phyloP scores from a whole-genome alignment of 179 eudicot genomes.

The Silene noctiflora region DNA sequence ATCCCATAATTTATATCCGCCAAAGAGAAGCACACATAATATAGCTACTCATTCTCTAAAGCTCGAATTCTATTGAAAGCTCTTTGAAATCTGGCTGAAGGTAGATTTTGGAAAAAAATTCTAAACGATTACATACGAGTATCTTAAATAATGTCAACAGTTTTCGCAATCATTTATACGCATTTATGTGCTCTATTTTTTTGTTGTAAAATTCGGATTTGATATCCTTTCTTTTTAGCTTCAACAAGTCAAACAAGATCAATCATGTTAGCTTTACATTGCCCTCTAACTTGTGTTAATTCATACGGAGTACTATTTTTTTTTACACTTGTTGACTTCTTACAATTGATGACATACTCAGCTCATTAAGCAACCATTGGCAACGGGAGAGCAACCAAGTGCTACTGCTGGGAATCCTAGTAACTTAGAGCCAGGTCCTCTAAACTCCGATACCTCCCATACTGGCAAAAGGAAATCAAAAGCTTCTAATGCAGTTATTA shows the following conservation, averaged over 20 bases:
- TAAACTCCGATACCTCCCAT: constrained; percentile 7
- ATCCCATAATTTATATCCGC: too few relatives aligned
- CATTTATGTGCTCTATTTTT: neutral
- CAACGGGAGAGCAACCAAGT: constrained; percentile 4
- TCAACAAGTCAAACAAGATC: too few relatives aligned
- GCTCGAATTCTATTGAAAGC: too few relatives aligned
- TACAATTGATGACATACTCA: neutral
- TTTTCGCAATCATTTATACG: neutral
- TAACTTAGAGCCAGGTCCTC: constrained; percentile 2
- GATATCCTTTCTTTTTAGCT: neutral
- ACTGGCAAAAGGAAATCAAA: constrained; percentile 14
- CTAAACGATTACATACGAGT: too few relatives aligned
- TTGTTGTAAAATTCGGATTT: neutral
- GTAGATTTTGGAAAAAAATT: neutral
- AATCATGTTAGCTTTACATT: too few relatives aligned
- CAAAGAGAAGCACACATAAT: too few relatives aligned
- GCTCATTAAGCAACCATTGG: neutral
- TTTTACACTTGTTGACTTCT: neutral
- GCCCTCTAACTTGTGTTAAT: neutral
- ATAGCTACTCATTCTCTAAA: too few relatives aligned
- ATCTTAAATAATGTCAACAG: neutral
- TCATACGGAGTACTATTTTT: neutral
- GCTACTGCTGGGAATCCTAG: constrained; percentile 2
- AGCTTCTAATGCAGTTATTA: neutral
- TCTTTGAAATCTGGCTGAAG: neutral